phyloP scores from a whole-genome alignment of 176 grass and related monocot genomes.

The Carex kokanica region DNA sequence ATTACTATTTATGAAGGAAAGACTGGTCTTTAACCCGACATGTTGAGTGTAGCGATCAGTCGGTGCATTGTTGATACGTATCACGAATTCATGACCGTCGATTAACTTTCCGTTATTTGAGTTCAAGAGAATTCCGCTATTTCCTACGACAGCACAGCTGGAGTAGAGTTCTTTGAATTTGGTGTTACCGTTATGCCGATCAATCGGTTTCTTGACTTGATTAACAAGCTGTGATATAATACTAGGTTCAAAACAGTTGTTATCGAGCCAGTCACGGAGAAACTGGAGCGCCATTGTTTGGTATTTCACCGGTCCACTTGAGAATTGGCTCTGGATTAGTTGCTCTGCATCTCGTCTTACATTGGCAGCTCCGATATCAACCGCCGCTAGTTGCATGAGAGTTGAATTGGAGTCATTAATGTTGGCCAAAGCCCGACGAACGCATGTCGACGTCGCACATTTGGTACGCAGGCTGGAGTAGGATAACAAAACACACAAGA shows the following conservation, averaged over 20 bases:
- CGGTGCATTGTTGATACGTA: constrained; percentile 88
- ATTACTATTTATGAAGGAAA: constrained; percentile 79
- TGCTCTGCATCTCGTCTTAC: constrained; percentile 29
- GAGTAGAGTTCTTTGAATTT: constrained; percentile 1
- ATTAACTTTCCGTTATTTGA: constrained; percentile 36
- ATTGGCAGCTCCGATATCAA: constrained; percentile 38
- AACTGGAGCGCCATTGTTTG: constrained; percentile 27
- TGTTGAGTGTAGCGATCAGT: constrained; percentile 22
- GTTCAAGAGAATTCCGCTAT: constrained; percentile 53
- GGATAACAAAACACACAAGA: constrained; percentile 31
- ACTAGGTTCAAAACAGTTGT: constrained; percentile 42
- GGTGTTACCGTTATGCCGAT: constrained; percentile 17
- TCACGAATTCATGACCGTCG: constrained; percentile 55
- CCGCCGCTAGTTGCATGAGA: constrained; percentile 38
- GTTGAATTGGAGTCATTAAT: constrained; percentile 11
- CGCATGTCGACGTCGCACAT: constrained; percentile 18
- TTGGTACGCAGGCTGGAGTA: constrained; percentile 13
- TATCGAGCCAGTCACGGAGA: constrained; percentile 41
- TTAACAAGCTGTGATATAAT: constrained; percentile 67
- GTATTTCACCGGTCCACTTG: constrained; percentile 16
- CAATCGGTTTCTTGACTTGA: constrained; percentile 68
- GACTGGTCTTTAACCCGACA: constrained; percentile 47
- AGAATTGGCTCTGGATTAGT: constrained; percentile 28
- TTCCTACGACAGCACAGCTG: constrained; percentile 57
- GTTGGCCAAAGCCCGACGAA: background rate